A percentile compares a stretch with the other conserved stretches of the same genome.
Evolutionary conservation across 1,139 yeast genomes (phyloP).

Genomic region (Geotrichum klebahnii): DNA sequence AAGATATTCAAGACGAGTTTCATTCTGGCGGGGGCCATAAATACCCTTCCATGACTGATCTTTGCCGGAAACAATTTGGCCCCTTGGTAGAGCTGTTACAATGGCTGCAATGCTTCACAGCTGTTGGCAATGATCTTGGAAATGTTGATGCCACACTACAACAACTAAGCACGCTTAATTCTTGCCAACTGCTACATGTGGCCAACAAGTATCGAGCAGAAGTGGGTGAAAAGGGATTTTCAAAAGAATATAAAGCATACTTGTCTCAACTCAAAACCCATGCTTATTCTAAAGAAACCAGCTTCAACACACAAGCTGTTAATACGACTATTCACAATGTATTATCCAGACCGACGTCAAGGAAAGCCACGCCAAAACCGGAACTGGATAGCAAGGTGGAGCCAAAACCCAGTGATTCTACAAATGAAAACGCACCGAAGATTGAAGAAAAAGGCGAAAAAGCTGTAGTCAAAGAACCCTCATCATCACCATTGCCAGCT

Average conservation of each 20-base stretch:
- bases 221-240: slow-evolving; percentile 57
- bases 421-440: too few relatives aligned
- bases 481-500: too few relatives aligned
- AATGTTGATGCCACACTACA: slow-evolving; percentile 50
- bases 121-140: slow-evolving; percentile 55
- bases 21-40: slow-evolving; percentile 27
- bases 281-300: slow-evolving; percentile 29
- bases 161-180: slow-evolving; percentile 51
- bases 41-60: slow-evolving; percentile 41
- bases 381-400: not conserved
- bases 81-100: slow-evolving; percentile 79
- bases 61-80: slow-evolving; percentile 62
- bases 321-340: slow-evolving; percentile 22
- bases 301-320: slow-evolving; percentile 25
- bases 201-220: slow-evolving; percentile 80
- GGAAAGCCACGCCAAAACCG: slow-evolving; percentile 10
- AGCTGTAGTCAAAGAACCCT: too few relatives aligned
- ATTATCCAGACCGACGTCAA: slow-evolving; percentile 18
- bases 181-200: slow-evolving; percentile 65
- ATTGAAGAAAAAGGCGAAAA: too few relatives aligned
- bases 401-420: not conserved
- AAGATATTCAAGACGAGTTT: slow-evolving; percentile 37
- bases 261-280: slow-evolving; percentile 36
- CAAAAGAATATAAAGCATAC: slow-evolving; percentile 39
- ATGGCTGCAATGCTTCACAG: slow-evolving; percentile 84